Evolutionary conservation across 225 moss, liverwort and hornwort species (phyloP), one percentile per base, ranked within the genome.

Genomic region (Sphagnum tenellum): DNA sequence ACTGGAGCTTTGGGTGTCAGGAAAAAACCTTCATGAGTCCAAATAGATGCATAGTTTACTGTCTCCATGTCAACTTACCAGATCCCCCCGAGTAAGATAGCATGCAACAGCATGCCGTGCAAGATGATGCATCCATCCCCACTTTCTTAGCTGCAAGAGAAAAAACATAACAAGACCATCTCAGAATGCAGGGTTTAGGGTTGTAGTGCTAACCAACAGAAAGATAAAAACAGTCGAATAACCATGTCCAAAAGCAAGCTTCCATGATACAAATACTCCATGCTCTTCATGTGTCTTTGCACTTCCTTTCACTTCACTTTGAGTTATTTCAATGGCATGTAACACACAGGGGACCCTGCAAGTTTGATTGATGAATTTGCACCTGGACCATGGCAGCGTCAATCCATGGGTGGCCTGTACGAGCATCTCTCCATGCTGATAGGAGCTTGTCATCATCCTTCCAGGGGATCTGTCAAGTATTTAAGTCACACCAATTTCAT

Each of bases 81-180:
- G 72, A 78, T 98, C 96, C 62, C 96, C 96, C 5, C 96, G 81
- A 55, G 96, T 98, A 57, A 98, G 73, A 64, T 87, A 98, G 74
- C 96, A 98, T 47, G 96, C 96, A 13, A 98, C 96, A 50, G 96
- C 96, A 66, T 98, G 96, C 53, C 96, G 85, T 55, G 96, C 96
- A 60, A 98, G 78, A 73, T 98, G 96, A 70, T 98, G 96, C 90
- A 98, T 87, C 96, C 96, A 98, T 50, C 96, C 96, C 90, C 90
- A 98, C 70, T 89, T 93, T 64, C 93, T 78, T 63, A 98, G 72
- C 96, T 98, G 96, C 77, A 77, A 65, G 50, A 50, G 66, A n/a
- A 56, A 72, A 59, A 60, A 0, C 9, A 49, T 9, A 74, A 49
- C 53, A 64, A 64, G 4, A 13, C 58, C 14, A 44, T 5, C 10